Evolutionary conservation across 2,329 filamentous ascomycete species (phyloP), one percentile per base, ranked within the genome.

Genomic region (Aureobasidium musti): DNA sequence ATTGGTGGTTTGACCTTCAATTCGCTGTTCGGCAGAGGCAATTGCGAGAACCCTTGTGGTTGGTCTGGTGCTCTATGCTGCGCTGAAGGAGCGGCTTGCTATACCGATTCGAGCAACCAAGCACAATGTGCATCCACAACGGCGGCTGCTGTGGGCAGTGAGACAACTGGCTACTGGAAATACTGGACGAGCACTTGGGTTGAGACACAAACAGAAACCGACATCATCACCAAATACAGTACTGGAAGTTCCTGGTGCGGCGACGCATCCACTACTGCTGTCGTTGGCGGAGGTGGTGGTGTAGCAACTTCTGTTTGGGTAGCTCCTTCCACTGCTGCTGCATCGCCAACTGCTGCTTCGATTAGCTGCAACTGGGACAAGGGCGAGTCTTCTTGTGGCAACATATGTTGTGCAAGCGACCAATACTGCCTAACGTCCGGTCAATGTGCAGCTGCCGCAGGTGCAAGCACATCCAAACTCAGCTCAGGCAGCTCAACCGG

Each of bases 361-460:
- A 66, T 72, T 8, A 73, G 75, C 63, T 88, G 86, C 77, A 79
- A 80, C 59, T 77, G 77, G 56, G 77, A 80, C 2, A 70, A 81
- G 19, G 75, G 75, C 67, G 75, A 91, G 76, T 83, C 83, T 8
- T 81, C 85, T 3, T 93, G 90, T 74, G 89, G 89, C 37, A 74
- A 75, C 63, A 87, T 88, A 67, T 93, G 90, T 82, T 94, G 90
- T 77, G 85, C 86, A 28, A 84, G 80, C 68, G 86, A 84, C 78
- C 88, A 91, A 77, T 89, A 87, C 73, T 93, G 91, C 76, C 83
- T 82, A 63, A 80, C 77, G 67, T 69, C 77, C 0, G 85, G 85
- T 63, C 83, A 87, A 73, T 92, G 89, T 74, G 77, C 80, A 5
- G 76, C 83, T 30, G 84, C 84, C 64, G 80, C 80, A 54, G 76